Conservation (phyloP, 176 grass and related monocot genomes). For the Oryza meridionalis region DNA sequence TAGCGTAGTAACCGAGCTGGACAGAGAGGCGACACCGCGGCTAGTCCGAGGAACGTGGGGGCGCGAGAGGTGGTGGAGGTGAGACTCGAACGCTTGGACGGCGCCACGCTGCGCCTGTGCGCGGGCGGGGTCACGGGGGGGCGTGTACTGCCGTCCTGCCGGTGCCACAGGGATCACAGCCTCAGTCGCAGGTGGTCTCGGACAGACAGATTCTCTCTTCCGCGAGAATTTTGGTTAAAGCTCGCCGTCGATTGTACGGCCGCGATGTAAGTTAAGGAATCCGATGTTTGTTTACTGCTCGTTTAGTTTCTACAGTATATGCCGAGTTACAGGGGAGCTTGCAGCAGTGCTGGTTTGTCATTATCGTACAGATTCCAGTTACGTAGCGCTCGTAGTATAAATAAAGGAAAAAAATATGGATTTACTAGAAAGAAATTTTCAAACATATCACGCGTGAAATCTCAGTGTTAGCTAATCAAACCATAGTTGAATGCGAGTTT, state of each 20-base stretch:
- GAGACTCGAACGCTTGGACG: not conserved
- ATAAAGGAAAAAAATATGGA: no score
- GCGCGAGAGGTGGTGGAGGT: not conserved
- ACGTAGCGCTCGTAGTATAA: no score
- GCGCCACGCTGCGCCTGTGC: not conserved
- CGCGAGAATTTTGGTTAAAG: not conserved
- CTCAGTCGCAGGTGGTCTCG: not conserved
- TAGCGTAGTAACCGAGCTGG: not conserved
- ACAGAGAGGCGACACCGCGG: not conserved
- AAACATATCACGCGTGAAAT: no score
- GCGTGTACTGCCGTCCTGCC: not conserved
- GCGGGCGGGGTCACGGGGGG: not conserved
- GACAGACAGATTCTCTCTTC: not conserved
- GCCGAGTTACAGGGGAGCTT: no score
- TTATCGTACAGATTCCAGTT: no score
- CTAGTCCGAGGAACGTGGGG: not conserved
- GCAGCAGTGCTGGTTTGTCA: no score
- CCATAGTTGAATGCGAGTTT: no score
- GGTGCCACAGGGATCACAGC: not conserved
- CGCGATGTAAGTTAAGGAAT: not conserved
- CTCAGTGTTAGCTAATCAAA: no score
- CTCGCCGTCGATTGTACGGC: not conserved
- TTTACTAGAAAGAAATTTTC: no score
- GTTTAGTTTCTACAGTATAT: not conserved
- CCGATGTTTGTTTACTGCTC: constrained; percentile 20